Evolutionary conservation across 306 rosid genomes (phyloP).

Genomic region (Trichosanthes cucumerina): DNA sequence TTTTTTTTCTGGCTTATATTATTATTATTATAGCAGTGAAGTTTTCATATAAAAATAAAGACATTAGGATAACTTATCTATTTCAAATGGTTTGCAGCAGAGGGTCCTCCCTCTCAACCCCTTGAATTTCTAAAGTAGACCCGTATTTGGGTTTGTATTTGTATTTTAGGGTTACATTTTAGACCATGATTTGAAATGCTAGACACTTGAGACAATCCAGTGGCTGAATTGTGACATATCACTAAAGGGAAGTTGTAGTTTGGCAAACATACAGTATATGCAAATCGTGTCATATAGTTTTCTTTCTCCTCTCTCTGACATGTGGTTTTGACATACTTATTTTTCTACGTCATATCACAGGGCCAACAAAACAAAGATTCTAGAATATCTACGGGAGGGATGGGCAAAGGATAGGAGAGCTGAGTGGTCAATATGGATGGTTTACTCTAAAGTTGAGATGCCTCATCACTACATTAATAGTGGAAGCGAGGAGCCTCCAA

Average conservation of each 20-base stretch:
- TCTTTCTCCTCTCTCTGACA: not conserved
- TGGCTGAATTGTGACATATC: not conserved
- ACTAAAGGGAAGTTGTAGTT: not conserved
- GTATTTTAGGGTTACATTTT: not conserved
- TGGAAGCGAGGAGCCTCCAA: constrained; percentile 42
- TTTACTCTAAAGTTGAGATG: constrained; percentile 87
- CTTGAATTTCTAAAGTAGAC: not conserved
- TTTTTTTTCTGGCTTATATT: not conserved
- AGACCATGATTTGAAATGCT: not conserved
- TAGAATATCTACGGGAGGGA: constrained; percentile 47
- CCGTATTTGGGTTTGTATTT: not conserved
- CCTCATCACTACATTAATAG: constrained; percentile 70
- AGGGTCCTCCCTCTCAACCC: not conserved
- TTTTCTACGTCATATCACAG: constrained; percentile 22
- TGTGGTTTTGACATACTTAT: not conserved
- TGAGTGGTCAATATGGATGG: constrained; percentile 99
- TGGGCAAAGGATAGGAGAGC: constrained; percentile 79
- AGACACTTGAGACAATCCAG: not conserved
- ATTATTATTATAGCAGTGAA: not conserved
- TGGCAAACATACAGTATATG: not conserved
- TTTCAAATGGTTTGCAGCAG: not conserved
- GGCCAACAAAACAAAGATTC: constrained; percentile 55
- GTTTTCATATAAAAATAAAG: not conserved
- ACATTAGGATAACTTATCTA: not conserved
- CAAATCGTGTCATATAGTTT: not conserved